A percentile compares a stretch with the other conserved stretches of the same genome.
phyloP scores from a whole-genome alignment of 139 green algal species.

The Choricystis sp. region DNA sequence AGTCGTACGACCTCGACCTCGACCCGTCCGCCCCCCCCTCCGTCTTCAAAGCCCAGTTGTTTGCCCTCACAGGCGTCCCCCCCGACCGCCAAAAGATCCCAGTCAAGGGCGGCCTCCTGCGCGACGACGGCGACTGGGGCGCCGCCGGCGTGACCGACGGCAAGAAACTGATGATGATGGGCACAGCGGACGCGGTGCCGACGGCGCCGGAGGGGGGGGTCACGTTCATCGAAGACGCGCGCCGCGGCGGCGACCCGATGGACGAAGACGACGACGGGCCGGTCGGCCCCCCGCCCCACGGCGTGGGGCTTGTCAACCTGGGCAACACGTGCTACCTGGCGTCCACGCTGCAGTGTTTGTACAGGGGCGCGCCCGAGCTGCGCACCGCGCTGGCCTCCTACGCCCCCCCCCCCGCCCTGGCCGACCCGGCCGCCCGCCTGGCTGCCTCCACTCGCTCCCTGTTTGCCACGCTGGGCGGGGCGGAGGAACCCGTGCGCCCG shows the following conservation, averaged over 20 bases:
- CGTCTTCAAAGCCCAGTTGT: slow-evolving; percentile 94
- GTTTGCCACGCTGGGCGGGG: slow-evolving; percentile 35
- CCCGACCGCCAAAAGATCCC: slow-evolving; percentile 85
- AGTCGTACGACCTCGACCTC: slow-evolving; percentile 68
- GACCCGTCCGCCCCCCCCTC: slow-evolving; percentile 51
- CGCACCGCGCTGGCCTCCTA: slow-evolving; percentile 12
- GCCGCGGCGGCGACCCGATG: slow-evolving; percentile 25
- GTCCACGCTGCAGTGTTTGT: slow-evolving; percentile 77
- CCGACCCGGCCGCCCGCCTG: neutral
- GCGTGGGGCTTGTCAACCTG: slow-evolving; percentile 78
- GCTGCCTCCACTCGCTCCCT: slow-evolving; percentile 44
- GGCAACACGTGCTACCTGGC: slow-evolving; percentile 99
- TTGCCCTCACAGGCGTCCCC: slow-evolving; percentile 78
- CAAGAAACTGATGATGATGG: slow-evolving; percentile 92
- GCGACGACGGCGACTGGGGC: slow-evolving; percentile 80
- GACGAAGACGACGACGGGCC: slow-evolving; percentile 48
- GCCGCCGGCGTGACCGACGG: slow-evolving; percentile 64
- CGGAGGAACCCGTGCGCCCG: slow-evolving; percentile 51
- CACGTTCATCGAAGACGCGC: slow-evolving; percentile 88
- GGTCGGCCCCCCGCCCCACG: slow-evolving; percentile 43
- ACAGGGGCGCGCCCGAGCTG: slow-evolving; percentile 57
- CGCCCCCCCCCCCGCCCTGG: neutral
- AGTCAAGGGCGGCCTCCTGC: slow-evolving; percentile 82
- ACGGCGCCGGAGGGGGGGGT: slow-evolving; percentile 43
- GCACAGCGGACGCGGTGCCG: slow-evolving; percentile 60